phyloP scores from a whole-genome alignment of 108 stramenopile genomes.

The Seminavis robusta region DNA sequence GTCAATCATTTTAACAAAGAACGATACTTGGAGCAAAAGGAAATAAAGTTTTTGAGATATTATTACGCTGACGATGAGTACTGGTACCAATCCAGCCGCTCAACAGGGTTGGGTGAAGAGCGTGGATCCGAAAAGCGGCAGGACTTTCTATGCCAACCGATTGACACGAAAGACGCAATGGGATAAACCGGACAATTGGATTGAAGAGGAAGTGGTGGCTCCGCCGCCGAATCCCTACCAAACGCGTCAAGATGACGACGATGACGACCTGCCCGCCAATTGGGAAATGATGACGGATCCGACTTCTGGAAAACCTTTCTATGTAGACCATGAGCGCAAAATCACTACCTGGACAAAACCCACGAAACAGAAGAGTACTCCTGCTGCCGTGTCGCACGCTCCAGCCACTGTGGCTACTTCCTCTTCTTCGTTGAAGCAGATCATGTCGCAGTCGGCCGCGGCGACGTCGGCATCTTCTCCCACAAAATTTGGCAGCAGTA shows the following conservation, averaged over 20 bases:
- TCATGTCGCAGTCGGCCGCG: not conserved
- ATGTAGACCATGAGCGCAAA: constrained; percentile 82
- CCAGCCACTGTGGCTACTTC: constrained; percentile 15
- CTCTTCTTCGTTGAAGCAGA: no score
- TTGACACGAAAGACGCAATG: constrained; percentile 77
- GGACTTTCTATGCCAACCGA: constrained; percentile 72
- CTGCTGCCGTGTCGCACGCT: constrained; percentile 11
- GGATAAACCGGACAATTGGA: constrained; percentile 69
- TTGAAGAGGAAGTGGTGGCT: constrained; percentile 21
- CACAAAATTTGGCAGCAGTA: not conserved
- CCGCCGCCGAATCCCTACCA: constrained; percentile 6
- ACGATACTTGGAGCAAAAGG: no score
- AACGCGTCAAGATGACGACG: constrained; percentile 6
- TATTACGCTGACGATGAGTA: no score
- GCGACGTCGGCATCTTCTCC: constrained; percentile 10
- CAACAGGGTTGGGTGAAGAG: constrained; percentile 64
- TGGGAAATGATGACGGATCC: constrained; percentile 86
- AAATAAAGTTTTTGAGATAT: no score
- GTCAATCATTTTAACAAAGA: no score
- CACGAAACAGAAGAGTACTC: constrained; percentile 18
- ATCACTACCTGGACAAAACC: constrained; percentile 76
- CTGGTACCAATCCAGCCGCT: constrained; percentile 19
- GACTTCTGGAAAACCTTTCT: constrained; percentile 72
- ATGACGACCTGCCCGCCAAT: constrained; percentile 57
- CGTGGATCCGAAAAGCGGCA: constrained; percentile 59